phyloP scores from a whole-genome alignment of 805 yeast species.

The Candida sakaeoensis region DNA sequence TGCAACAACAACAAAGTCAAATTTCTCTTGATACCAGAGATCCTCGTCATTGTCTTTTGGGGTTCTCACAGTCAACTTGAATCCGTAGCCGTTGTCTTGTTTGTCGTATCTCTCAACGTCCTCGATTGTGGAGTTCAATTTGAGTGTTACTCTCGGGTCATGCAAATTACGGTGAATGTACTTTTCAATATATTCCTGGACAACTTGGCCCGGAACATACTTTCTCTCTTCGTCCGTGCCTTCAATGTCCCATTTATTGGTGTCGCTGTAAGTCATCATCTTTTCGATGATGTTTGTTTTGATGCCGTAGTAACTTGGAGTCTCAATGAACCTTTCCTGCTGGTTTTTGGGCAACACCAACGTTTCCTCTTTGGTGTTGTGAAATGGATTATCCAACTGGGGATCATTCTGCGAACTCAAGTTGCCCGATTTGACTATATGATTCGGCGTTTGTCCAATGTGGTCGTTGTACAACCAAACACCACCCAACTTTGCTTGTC shows the following conservation, averaged over 20 bases:
- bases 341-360: constrained; percentile 11
- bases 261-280: constrained; percentile 44
- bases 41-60: constrained; percentile 19
- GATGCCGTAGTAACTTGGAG: constrained; percentile 25
- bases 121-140: constrained; percentile 36
- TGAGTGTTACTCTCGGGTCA: constrained; percentile 20
- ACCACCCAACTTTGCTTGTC: constrained; percentile 39
- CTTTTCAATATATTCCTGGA: constrained; percentile 24
- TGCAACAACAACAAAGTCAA: constrained; percentile 42
- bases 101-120: constrained; percentile 21
- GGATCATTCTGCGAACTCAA: constrained; percentile 23
- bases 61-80: constrained; percentile 19
- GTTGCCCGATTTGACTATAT: constrained; percentile 20
- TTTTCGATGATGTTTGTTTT: constrained; percentile 43
- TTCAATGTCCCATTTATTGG: constrained; percentile 30
- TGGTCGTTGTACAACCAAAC: constrained; percentile 37
- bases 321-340: constrained; percentile 28
- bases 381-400: constrained; percentile 24
- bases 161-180: constrained; percentile 21
- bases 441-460: constrained; percentile 16
- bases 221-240: constrained; percentile 18
- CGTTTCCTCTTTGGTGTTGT: constrained; percentile 2
- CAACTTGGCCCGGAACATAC: constrained; percentile 25
- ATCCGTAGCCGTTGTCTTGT: constrained; percentile 12
- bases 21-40: constrained; percentile 34